Base-by-base conservation (phyloP, 2,329 filamentous ascomycete genomes). In the Coniochaeta pulveracea region DNA sequence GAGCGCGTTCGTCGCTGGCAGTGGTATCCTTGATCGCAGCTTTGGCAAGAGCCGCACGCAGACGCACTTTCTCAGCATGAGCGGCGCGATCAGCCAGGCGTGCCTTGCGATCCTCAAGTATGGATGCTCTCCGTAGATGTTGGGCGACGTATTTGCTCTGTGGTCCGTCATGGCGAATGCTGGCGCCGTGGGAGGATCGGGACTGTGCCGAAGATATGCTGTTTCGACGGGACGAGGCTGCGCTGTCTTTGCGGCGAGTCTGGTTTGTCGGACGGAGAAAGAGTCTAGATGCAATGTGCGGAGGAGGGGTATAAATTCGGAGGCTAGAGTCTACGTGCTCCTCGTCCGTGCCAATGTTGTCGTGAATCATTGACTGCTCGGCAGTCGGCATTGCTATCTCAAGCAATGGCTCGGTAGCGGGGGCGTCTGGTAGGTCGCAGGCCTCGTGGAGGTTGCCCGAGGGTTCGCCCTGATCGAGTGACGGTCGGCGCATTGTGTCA, bases 1-100 rank as follows among this genome's bases (percentile, higher is more conserved):
- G 58, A 4, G 83, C 81, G 33, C 80, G 69, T 54, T 88, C 82
- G 51, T 89, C 83, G 27, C 77, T 82, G 35, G 76, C 67, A 3
- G 71, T 74, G 19, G 61, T 72, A 43, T 79, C 74, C 14, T 69
- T 64, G 3, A 76, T 72, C 6, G 75, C 67, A 3, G 81, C 76
- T 56, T 85, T 86, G 38, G 76, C 80, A 37, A 82, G 55, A 8
- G 82, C 82, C 26, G 83, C 83, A 22, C 82, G 71, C 39, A 85
- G 58, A 33, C 84, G 77, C 11, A 91, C 84, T 52, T 88, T 85
- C 55, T 91, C 84, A 15, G 80, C 84, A 54, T 91, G 83, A 6
- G 80, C 80, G 18, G 84, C 84, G 36, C 83, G 68, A 53, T 88
- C 83, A 35, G 84, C 83, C 12, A 91, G 66, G 14, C 83, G 72